phyloP scores from a whole-genome alignment of 2,329 filamentous ascomycete species.

The Phialophora verrucosa region DNA sequence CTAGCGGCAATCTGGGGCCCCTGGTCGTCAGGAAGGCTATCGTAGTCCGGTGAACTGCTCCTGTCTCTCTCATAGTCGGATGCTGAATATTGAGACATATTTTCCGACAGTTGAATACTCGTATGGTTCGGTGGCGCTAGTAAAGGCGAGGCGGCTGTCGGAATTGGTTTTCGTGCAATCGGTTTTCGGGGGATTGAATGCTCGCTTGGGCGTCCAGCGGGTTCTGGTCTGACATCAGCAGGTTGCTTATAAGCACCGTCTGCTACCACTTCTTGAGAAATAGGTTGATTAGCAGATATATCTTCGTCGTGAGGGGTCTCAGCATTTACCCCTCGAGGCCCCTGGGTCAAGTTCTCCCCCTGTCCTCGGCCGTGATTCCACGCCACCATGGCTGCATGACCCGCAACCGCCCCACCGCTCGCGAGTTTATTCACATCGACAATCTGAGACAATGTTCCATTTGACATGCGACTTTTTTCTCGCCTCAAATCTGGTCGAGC shows the following conservation, averaged over 20 bases:
- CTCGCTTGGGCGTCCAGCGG: slow-evolving; percentile 39
- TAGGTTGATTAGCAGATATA: slow-evolving; percentile 37
- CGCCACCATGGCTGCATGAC: slow-evolving; percentile 49
- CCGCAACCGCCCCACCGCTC: slow-evolving; percentile 42
- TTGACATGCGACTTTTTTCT: slow-evolving; percentile 83
- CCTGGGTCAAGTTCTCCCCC: slow-evolving; percentile 45
- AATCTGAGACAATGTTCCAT: slow-evolving; percentile 79
- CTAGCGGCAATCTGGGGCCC: slow-evolving; percentile 49
- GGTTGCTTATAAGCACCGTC: slow-evolving; percentile 29
- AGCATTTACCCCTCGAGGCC: slow-evolving; percentile 50
- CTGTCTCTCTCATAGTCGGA: slow-evolving; percentile 65
- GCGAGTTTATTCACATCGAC: slow-evolving; percentile 66
- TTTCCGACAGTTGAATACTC: slow-evolving; percentile 46
- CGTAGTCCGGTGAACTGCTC: slow-evolving; percentile 75
- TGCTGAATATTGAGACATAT: slow-evolving; percentile 32
- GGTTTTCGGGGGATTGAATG: slow-evolving; percentile 60
- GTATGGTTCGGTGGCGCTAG: slow-evolving; percentile 39
- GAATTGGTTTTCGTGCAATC: slow-evolving; percentile 48
- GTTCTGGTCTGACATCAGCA: slow-evolving; percentile 31
- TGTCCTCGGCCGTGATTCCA: slow-evolving; percentile 46
- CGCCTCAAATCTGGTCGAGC: slow-evolving; percentile 78
- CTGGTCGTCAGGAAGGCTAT: slow-evolving; percentile 66
- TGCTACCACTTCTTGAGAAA: slow-evolving; percentile 42
- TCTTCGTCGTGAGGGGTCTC: slow-evolving; percentile 39
- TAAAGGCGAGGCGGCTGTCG: slow-evolving; percentile 26